These are phyloP conservation scores for Cryphonectria parasitica DNA, from an alignment of 2,329 filamentous ascomycete genomes.

Conservation along the genomic window DNA sequence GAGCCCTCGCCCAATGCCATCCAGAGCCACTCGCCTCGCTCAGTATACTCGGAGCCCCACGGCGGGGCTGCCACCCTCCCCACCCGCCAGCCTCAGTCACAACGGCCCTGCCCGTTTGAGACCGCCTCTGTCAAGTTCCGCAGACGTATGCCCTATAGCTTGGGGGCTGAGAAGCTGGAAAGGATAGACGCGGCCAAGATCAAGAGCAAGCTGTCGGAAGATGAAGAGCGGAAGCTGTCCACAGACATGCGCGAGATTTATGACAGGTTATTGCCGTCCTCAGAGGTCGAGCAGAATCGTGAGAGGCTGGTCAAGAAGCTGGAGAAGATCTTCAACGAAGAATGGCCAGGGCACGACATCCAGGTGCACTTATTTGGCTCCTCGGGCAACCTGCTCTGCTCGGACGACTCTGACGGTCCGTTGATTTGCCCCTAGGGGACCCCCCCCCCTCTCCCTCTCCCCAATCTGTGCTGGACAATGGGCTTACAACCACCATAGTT, in stretches of 20 bases:
- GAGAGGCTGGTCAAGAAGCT: slow-evolving; percentile 82
- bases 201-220: slow-evolving; percentile 69
- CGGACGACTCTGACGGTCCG: slow-evolving; percentile 93
- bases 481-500: slow-evolving; percentile 60
- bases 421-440: slow-evolving; percentile 28
- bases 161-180: slow-evolving; percentile 79
- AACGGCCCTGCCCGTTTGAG: slow-evolving; percentile 75
- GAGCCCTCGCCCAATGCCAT: slow-evolving; percentile 78
- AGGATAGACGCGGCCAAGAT: slow-evolving; percentile 72
- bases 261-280: slow-evolving; percentile 79
- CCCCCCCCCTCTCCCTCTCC: background rate
- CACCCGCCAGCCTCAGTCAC: slow-evolving; percentile 53
- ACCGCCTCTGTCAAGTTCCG: slow-evolving; percentile 80
- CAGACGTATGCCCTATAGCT: slow-evolving; percentile 87
- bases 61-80: slow-evolving; percentile 70
- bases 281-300: slow-evolving; percentile 76
- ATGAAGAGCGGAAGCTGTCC: slow-evolving; percentile 76
- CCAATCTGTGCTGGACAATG: background rate
- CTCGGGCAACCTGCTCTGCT: slow-evolving; percentile 92
- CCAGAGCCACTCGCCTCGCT: slow-evolving; percentile 83
- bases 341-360: slow-evolving; percentile 92
- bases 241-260: slow-evolving; percentile 87
- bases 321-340: slow-evolving; percentile 82
- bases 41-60: slow-evolving; percentile 87
- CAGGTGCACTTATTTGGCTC: slow-evolving; percentile 96